phyloP scores from a whole-genome alignment of 164 flowering plant species.

The Brasenia schreberi region DNA sequence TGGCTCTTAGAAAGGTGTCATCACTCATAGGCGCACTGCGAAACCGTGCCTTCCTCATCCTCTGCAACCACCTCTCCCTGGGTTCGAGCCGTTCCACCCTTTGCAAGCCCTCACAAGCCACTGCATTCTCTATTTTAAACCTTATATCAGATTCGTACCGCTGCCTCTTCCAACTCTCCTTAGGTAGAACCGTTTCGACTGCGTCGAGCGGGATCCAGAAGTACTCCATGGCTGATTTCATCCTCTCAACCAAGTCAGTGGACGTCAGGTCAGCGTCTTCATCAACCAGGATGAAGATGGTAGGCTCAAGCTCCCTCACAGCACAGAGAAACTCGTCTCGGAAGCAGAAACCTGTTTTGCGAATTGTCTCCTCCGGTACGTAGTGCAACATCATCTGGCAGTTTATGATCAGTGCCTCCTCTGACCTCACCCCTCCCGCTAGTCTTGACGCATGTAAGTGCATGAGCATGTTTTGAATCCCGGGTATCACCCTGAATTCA shows the following conservation, averaged over 20 bases:
- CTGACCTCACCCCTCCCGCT: slow-evolving; percentile 1
- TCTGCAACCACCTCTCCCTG: slow-evolving; percentile 54
- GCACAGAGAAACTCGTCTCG: slow-evolving; percentile 43
- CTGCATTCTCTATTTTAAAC: slow-evolving; percentile 88
- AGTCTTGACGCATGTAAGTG: slow-evolving; percentile 27
- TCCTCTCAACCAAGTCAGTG: slow-evolving; percentile 35
- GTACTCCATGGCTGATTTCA: slow-evolving; percentile 71
- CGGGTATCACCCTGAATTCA: slow-evolving; percentile 59
- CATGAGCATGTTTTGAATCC: slow-evolving; percentile 36
- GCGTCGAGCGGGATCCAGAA: slow-evolving; percentile 91
- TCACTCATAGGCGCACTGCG: slow-evolving; percentile 36
- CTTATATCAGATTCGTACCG: slow-evolving; percentile 77
- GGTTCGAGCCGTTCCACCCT: slow-evolving; percentile 80
- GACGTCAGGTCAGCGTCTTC: slow-evolving; percentile 90
- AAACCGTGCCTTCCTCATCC: slow-evolving; percentile 64
- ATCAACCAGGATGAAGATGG: slow-evolving; percentile 54
- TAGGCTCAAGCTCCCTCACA: slow-evolving; percentile 52
- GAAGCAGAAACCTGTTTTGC: slow-evolving; percentile 11
- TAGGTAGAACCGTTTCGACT: slow-evolving; percentile 54
- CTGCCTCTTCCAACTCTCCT: slow-evolving; percentile 60
- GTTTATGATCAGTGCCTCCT: slow-evolving; percentile 64
- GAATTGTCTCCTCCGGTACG: slow-evolving; percentile 51
- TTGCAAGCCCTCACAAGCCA: slow-evolving; percentile 53
- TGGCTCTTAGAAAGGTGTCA: slow-evolving; percentile 58
- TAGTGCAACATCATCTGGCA: slow-evolving; percentile 83